Evolutionary conservation across 2,329 filamentous ascomycete species (phyloP).

Genomic region (Diplodia seriata): DNA sequence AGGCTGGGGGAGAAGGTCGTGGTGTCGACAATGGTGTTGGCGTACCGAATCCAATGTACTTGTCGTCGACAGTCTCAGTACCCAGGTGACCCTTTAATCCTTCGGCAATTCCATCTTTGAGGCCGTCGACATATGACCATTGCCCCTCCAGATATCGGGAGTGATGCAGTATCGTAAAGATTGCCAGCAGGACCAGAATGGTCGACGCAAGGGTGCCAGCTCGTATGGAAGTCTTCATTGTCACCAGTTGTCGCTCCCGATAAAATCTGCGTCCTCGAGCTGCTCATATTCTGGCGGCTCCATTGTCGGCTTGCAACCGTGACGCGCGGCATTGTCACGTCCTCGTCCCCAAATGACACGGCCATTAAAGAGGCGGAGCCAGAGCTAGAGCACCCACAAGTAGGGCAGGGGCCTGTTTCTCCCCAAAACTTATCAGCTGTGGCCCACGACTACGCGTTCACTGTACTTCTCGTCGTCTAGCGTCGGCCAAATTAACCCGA

Average conservation of each 20-base stretch:
- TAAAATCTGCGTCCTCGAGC: too few species aligned
- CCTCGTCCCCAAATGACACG: neutral
- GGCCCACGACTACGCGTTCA: slow-evolving; percentile 26
- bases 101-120: slow-evolving; percentile 12
- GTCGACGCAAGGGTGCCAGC: slow-evolving; percentile 25
- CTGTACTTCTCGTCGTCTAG: slow-evolving; percentile 21
- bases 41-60: slow-evolving; percentile 29
- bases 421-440: slow-evolving; percentile 3
- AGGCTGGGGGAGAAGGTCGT: neutral
- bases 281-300: neutral
- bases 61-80: slow-evolving; percentile 3
- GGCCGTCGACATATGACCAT: slow-evolving; percentile 13
- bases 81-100: slow-evolving; percentile 8
- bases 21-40: neutral
- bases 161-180: slow-evolving; percentile 14
- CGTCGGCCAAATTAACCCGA: slow-evolving; percentile 23
- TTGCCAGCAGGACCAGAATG: slow-evolving; percentile 8
- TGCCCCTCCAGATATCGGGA: slow-evolving; percentile 23
- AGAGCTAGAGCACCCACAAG: neutral
- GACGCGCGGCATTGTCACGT: slow-evolving; percentile 22
- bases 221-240: slow-evolving; percentile 29
- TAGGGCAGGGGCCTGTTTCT: slow-evolving; percentile 3
- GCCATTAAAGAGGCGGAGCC: neutral
- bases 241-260: slow-evolving; percentile 1
- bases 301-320: neutral